Conservation (phyloP, 2,329 filamentous ascomycete genomes). For the Beauveria brongniartii region DNA sequence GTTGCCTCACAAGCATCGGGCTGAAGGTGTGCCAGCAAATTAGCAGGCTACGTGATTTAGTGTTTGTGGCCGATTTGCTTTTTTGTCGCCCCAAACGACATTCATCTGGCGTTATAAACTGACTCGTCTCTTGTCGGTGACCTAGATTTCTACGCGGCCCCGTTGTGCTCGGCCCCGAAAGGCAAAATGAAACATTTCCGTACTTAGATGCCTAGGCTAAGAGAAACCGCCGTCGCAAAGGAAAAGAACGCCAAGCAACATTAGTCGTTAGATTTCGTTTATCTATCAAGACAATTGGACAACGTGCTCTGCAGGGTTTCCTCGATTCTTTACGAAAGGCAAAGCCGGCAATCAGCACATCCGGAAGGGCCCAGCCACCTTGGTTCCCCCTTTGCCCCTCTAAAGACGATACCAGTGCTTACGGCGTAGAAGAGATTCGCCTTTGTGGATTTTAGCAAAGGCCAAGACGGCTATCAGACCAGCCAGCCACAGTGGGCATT, state of each 20-base stretch:
- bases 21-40: too few species aligned
- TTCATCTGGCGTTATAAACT: neutral
- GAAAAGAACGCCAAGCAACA: neutral
- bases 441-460: neutral
- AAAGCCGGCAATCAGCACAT: neutral
- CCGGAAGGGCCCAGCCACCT: neutral
- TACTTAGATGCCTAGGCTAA: neutral
- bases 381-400: neutral
- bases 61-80: too few species aligned
- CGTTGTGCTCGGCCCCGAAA: too few species aligned
- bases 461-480: constrained; percentile 2
- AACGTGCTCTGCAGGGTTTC: neutral
- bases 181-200: neutral
- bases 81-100: too few species aligned
- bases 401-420: neutral
- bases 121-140: too few species aligned
- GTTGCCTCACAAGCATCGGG: too few species aligned
- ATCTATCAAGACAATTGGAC: neutral
- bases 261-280: neutral
- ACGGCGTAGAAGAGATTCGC: neutral
- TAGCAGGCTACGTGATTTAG: too few species aligned
- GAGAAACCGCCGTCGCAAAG: neutral
- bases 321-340: neutral
- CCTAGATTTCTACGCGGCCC: too few species aligned
- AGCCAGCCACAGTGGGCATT: constrained; percentile 3